phyloP scores from a whole-genome alignment of 1,284 basidiomycete genomes.

The Exsudoporus floridanus region DNA sequence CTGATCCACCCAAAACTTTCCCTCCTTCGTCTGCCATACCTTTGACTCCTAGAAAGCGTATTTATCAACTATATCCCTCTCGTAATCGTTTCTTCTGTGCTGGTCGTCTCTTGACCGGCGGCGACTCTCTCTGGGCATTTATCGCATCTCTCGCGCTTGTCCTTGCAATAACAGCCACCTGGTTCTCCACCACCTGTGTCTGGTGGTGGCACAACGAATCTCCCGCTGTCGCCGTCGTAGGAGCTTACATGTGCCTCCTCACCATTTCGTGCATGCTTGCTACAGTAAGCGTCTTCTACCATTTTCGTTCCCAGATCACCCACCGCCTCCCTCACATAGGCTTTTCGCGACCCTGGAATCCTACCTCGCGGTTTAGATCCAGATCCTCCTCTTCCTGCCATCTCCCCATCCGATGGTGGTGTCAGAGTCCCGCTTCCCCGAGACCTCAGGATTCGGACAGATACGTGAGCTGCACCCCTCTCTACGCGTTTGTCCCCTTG shows the following conservation, averaged over 20 bases:
- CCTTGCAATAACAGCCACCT: constrained; percentile 68
- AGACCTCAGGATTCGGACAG: constrained; percentile 75
- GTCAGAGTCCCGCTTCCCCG: constrained; percentile 70
- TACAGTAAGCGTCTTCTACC: constrained; percentile 51
- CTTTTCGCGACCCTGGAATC: constrained; percentile 87
- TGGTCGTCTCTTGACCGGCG: constrained; percentile 78
- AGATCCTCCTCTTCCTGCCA: constrained; percentile 71
- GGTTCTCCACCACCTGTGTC: constrained; percentile 82
- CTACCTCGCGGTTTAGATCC: constrained; percentile 83
- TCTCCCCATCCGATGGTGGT: constrained; percentile 59
- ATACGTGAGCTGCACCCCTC: constrained; percentile 56
- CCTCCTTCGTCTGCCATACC: constrained; percentile 52
- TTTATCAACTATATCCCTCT: constrained; percentile 65
- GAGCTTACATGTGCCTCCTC: constrained; percentile 75
- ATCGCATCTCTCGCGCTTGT: constrained; percentile 61
- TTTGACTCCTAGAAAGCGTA: constrained; percentile 45
- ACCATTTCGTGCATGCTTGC: constrained; percentile 75
- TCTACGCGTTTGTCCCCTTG: neutral
- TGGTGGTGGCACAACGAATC: constrained; percentile 83
- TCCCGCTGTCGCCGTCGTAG: constrained; percentile 71
- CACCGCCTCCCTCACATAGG: constrained; percentile 38
- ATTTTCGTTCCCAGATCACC: neutral
- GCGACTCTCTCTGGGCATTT: constrained; percentile 80
- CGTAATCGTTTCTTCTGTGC: constrained; percentile 72
- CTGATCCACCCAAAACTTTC: constrained; percentile 24